Conservation (phyloP, 495 filamentous ascomycete genomes). For the Penicillium cataractarum region DNA sequence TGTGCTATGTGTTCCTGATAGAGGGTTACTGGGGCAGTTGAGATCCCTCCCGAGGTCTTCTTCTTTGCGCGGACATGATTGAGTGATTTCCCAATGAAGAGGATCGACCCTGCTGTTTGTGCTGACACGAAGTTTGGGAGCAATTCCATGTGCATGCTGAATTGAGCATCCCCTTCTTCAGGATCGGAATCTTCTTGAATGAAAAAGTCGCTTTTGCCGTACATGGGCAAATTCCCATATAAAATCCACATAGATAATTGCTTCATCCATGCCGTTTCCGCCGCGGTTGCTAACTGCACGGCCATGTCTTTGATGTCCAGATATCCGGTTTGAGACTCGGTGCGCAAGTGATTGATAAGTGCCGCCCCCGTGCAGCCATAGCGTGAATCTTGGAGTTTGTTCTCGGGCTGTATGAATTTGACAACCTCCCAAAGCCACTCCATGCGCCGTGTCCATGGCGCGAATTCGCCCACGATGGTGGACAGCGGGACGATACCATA, state of each 20-base stretch:
- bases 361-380: slow-evolving; percentile 60
- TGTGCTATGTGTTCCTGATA: slow-evolving; percentile 72
- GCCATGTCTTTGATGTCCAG: slow-evolving; percentile 78
- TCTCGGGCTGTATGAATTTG: slow-evolving; percentile 60
- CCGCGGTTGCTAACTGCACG: slow-evolving; percentile 67
- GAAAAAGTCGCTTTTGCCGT: slow-evolving; percentile 80
- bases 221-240: slow-evolving; percentile 78
- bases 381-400: slow-evolving; percentile 24
- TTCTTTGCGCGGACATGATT: slow-evolving; percentile 71
- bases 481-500: slow-evolving; percentile 93
- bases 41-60: slow-evolving; percentile 35
- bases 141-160: slow-evolving; percentile 56
- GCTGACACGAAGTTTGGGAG: slow-evolving; percentile 78
- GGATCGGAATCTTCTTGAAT: slow-evolving; percentile 54
- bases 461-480: slow-evolving; percentile 78
- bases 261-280: slow-evolving; percentile 89
- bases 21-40: slow-evolving; percentile 60
- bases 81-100: slow-evolving; percentile 89
- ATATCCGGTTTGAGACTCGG: slow-evolving; percentile 84
- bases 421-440: slow-evolving; percentile 83
- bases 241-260: slow-evolving; percentile 87
- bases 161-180: slow-evolving; percentile 51
- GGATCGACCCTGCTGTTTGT: slow-evolving; percentile 75
- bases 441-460: slow-evolving; percentile 79
- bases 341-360: slow-evolving; percentile 75